These are phyloP conservation scores for Chenopodium berlandieri DNA, from an alignment of 148 eudicot species.

Conservation along the genomic window DNA sequence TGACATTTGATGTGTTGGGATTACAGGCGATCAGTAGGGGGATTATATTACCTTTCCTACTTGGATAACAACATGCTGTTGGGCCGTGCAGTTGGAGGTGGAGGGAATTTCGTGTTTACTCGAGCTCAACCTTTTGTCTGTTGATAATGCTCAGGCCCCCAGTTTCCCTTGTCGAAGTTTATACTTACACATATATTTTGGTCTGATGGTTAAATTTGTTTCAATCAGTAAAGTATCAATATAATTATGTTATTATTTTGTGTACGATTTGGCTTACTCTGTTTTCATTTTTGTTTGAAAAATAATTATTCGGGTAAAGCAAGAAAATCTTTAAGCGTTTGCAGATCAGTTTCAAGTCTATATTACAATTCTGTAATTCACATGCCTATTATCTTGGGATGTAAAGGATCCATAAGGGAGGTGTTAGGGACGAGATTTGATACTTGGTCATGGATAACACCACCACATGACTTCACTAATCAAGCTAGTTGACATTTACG, in stretches of 20 bases:
- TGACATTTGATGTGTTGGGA: neutral
- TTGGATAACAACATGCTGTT: conserved; percentile 80
- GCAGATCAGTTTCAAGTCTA: neutral
- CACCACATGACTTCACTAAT: too few relatives aligned
- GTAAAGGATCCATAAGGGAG: too few relatives aligned
- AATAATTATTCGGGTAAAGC: neutral
- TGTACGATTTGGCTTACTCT: neutral
- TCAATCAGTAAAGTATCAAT: neutral
- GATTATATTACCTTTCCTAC: conserved; percentile 86
- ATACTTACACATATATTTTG: neutral
- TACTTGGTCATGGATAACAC: too few relatives aligned
- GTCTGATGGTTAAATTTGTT: neutral
- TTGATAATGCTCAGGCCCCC: conserved; percentile 18
- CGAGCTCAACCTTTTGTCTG: conserved; percentile 60
- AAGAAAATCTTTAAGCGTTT: neutral
- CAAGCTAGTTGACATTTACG: too few relatives aligned
- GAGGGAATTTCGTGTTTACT: conserved; percentile 84
- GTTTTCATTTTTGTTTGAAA: neutral
- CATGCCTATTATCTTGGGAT: too few relatives aligned
- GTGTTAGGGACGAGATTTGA: too few relatives aligned
- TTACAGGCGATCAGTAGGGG: conserved; percentile 73
- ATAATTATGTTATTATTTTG: neutral
- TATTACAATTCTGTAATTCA: neutral
- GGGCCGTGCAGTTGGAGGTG: conserved; percentile 90
- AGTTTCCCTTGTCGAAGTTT: neutral